Evolutionary conservation across 495 filamentous ascomycete species (phyloP).

Genomic region (Tirmania nivea): DNA sequence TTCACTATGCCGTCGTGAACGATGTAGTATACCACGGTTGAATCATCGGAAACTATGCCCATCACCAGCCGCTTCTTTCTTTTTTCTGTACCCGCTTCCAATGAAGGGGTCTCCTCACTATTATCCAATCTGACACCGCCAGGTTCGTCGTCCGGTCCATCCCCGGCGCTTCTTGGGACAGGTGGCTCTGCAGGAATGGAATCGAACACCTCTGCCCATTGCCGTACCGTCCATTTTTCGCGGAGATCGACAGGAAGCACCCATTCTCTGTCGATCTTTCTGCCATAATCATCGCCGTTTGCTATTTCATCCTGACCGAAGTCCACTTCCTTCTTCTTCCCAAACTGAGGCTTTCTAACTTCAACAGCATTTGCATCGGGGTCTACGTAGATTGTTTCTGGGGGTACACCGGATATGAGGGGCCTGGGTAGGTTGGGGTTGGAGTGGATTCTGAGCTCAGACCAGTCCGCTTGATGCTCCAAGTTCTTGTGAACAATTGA

Average conservation of each 20-base stretch:
- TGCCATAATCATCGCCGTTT: constrained; percentile 36
- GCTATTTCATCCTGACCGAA: constrained; percentile 37
- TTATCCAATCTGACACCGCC: constrained; percentile 21
- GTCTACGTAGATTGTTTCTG: constrained; percentile 67
- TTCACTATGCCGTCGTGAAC: constrained; percentile 92
- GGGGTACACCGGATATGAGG: constrained; percentile 72
- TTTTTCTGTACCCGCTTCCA: constrained; percentile 13
- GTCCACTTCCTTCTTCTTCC: constrained; percentile 1
- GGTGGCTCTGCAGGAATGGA: constrained; percentile 33
- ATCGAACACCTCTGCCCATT: constrained; percentile 67
- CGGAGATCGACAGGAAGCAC: constrained; percentile 63
- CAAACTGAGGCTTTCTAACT: constrained; percentile 3
- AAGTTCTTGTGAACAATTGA: constrained; percentile 16
- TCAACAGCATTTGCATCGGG: constrained; percentile 34
- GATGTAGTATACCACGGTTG: constrained; percentile 86
- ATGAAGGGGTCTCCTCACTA: constrained; percentile 18
- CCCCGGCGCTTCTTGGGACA: constrained; percentile 6
- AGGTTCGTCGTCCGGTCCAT: constrained; percentile 4
- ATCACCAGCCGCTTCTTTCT: constrained; percentile 53
- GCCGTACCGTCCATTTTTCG: constrained; percentile 60
- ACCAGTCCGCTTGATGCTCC: constrained; percentile 69
- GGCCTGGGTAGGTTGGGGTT: constrained; percentile 29
- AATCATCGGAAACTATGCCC: constrained; percentile 69
- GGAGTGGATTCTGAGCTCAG: constrained; percentile 37
- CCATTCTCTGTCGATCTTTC: constrained; percentile 47